Evolutionary conservation across 2,329 filamentous ascomycete genomes (phyloP), one percentile per base, ranked within the genome.

Genomic region (Cercospora beticola): DNA sequence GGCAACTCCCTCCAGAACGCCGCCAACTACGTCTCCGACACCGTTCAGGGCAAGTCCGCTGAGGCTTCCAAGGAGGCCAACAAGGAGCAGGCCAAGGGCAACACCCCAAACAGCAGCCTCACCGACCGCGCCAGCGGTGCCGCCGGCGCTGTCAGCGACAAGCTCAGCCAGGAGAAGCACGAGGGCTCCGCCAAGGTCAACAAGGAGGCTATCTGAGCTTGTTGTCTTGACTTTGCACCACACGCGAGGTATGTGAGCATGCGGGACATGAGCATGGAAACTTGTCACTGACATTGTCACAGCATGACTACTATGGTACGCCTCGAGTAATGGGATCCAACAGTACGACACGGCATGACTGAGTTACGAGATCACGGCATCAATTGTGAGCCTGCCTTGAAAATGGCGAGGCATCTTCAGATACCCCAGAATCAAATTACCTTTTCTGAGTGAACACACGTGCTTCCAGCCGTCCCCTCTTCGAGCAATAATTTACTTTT

Each of bases 21-120:
- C 77, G 87, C 82, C 82, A 90, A 89, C 86, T 90, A 90, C 86
- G 87, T 90, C 82, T 81, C 86, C 74, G 89, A 90, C 84, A 82
- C 83, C 76, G 80, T 88, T 78, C 84, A 89, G 83, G 82, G 88
- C 78, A 82, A 83, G 70, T 78, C 83, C 71, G 82, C 82, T 70
- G 83, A 85, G 73, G 82, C 86, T 70, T 87, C 84, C 82, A 90
- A 91, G 87, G 88, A 90, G 82, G 83, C 83, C 83, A 90, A 91
- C 86, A 90, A 91, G 86, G 74, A 78, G 76, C 79, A 81, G 72
- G 80, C 79, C 76, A 82, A 81, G 73, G 89, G 88, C 79, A 90
- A 90, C 85, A 87, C 88, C 78, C 74, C 75, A 65, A 79, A 74
- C 79, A 83, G 83, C 70, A 72, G 74, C 73, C 5, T 88, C 67